These are phyloP conservation scores for Alternaria consortialis DNA, from an alignment of 2,329 filamentous ascomycete genomes.

Conservation along the genomic window DNA sequence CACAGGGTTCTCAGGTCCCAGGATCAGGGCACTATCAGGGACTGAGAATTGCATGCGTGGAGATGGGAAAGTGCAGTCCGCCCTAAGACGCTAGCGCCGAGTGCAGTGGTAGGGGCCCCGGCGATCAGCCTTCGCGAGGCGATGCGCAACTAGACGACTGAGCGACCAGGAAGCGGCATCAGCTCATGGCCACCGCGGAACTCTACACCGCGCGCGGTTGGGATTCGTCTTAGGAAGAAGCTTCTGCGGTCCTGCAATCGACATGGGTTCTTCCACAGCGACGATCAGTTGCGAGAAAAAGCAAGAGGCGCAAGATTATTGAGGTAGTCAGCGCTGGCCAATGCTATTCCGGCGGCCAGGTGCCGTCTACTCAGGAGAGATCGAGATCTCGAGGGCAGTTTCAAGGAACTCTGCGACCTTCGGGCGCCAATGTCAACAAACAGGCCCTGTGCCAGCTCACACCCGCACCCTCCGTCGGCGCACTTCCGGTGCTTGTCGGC, in stretches of 20 bases:
- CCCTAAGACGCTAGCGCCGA: constrained; percentile 20
- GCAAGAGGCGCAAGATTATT: constrained; percentile 3
- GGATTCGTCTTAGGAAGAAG: constrained; percentile 2
- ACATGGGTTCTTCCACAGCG: not conserved
- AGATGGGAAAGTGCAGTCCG: constrained; percentile 20
- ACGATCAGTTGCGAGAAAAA: constrained; percentile 7
- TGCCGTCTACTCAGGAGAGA: constrained; percentile 20
- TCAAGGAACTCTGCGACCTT: constrained; percentile 11
- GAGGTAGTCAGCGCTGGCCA: constrained; percentile 9
- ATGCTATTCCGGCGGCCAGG: constrained; percentile 19
- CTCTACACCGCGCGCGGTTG: constrained; percentile 1
- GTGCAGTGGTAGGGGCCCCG: constrained; percentile 23
- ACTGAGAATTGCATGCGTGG: constrained; percentile 26
- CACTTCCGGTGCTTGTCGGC: constrained; percentile 1
- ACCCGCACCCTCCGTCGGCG: constrained; percentile 12
- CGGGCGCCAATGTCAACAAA: constrained; percentile 20
- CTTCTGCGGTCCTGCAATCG: constrained; percentile 6
- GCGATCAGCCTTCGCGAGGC: constrained; percentile 21
- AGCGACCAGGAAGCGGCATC: constrained; percentile 9
- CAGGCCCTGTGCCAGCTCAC: constrained; percentile 19
- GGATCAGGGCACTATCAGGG: constrained; percentile 30
- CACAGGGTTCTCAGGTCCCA: constrained; percentile 18
- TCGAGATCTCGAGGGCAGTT: constrained; percentile 20
- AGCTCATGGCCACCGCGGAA: constrained; percentile 4
- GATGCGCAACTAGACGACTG: constrained; percentile 8